Percentiles rank a stretch among this genome's conserved stretches.
phyloP scores from a whole-genome alignment of 2,329 filamentous ascomycete species.

The Venturia pyrina region DNA sequence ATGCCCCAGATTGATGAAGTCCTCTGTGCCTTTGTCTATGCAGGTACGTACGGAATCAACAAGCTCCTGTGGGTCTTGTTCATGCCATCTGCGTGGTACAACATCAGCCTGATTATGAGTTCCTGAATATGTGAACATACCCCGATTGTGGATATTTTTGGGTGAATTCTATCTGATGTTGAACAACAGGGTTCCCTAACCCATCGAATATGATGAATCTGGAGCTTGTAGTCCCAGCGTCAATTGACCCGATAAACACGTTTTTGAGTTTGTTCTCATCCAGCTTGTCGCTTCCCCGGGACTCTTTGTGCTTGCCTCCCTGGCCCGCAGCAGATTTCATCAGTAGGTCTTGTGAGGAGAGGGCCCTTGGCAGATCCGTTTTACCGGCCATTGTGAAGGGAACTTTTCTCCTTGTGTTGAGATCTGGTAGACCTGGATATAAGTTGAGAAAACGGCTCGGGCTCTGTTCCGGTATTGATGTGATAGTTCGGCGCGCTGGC shows the following conservation, averaged over 20 bases:
- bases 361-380: background rate
- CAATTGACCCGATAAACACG: slow-evolving; percentile 76
- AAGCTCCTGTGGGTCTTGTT: slow-evolving; percentile 74
- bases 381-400: background rate
- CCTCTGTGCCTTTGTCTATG: slow-evolving; percentile 63
- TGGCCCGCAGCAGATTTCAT: background rate
- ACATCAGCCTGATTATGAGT: slow-evolving; percentile 7
- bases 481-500: background rate
- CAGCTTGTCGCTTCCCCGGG: background rate
- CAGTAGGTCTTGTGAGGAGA: background rate
- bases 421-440: background rate
- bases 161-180: slow-evolving; percentile 77
- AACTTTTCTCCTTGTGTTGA: background rate
- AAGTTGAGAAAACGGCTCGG: background rate
- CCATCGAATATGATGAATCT: slow-evolving; percentile 86
- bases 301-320: background rate
- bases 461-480: background rate
- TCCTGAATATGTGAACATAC: slow-evolving; percentile 41
- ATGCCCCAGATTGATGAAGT: slow-evolving; percentile 63
- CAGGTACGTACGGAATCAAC: slow-evolving; percentile 66
- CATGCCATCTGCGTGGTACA: slow-evolving; percentile 61
- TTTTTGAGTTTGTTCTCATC: slow-evolving; percentile 27
- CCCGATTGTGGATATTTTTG: slow-evolving; percentile 79
- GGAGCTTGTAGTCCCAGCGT: slow-evolving; percentile 83
- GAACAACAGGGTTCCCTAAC: slow-evolving; percentile 64